Conservation (phyloP, 768 basidiomycete species). For the Boletus bicolor region DNA sequence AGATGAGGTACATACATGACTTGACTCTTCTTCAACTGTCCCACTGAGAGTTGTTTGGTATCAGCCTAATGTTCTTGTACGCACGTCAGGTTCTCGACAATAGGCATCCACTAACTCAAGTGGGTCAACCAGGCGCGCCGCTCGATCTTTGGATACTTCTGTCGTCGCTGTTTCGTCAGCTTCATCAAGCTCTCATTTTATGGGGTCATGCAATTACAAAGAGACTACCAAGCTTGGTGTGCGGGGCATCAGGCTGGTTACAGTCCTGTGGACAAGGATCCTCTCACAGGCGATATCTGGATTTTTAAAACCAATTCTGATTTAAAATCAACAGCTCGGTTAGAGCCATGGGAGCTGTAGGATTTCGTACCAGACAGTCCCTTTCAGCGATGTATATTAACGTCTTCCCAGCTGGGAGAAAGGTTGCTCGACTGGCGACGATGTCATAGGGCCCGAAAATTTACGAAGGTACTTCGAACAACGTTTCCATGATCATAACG, state of each 20-base stretch:
- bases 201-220: slow-evolving; percentile 62
- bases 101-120: neutral
- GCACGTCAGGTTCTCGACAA: slow-evolving; percentile 12
- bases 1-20: slow-evolving; percentile 43
- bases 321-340: slow-evolving; percentile 61
- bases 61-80: slow-evolving; percentile 28
- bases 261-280: slow-evolving; percentile 47
- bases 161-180: slow-evolving; percentile 70
- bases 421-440: slow-evolving; percentile 62
- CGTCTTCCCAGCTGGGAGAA: slow-evolving; percentile 57
- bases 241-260: slow-evolving; percentile 47
- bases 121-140: slow-evolving; percentile 52
- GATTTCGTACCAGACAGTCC: slow-evolving; percentile 16
- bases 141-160: slow-evolving; percentile 80
- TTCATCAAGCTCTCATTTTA: slow-evolving; percentile 75
- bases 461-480: slow-evolving; percentile 82
- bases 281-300: slow-evolving; percentile 44
- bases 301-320: slow-evolving; percentile 66
- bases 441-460: slow-evolving; percentile 64
- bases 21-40: neutral
- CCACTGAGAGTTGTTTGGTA: slow-evolving; percentile 9
- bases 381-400: neutral
- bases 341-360: slow-evolving; percentile 59
- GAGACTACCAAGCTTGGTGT: slow-evolving; percentile 67
- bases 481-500: slow-evolving; percentile 73